phyloP scores from a whole-genome alignment of 495 filamentous ascomycete species.

The Trichoderma asperelloides region DNA sequence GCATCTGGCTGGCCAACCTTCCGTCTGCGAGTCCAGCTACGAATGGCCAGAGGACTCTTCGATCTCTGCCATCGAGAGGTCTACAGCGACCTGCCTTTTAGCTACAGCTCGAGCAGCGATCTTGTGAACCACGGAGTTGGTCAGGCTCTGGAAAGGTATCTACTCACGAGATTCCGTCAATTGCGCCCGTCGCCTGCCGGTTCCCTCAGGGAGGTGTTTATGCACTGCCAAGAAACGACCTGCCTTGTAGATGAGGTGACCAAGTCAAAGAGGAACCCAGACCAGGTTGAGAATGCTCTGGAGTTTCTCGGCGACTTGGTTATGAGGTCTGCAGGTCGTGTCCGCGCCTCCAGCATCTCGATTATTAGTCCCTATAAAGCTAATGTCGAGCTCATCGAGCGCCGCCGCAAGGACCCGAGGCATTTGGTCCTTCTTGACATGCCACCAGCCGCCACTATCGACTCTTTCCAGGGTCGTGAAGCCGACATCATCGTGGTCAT shows the following conservation, averaged over 20 bases:
- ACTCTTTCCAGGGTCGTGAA: constrained; percentile 13
- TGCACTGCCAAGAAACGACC: constrained; percentile 9
- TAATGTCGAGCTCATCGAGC: constrained; percentile 9
- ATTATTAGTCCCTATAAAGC: constrained; percentile 12
- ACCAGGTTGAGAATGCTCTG: constrained; percentile 9
- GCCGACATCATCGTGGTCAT: constrained; percentile 11
- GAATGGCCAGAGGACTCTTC: constrained; percentile 15
- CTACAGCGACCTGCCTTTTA: constrained; percentile 12
- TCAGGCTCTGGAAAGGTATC: constrained; percentile 10
- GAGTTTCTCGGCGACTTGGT: constrained; percentile 12
- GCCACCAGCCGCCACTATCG: constrained; percentile 3
- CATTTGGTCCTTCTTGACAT: constrained; percentile 4
- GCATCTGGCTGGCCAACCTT: constrained; percentile 13
- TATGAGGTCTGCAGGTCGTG: background rate
- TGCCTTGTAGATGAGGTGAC: background rate
- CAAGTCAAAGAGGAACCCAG: background rate
- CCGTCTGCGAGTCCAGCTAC: constrained; percentile 12
- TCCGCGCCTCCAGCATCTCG: background rate
- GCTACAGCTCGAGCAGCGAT: constrained; percentile 5
- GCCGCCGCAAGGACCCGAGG: background rate
- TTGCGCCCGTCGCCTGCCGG: background rate
- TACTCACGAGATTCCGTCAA: background rate
- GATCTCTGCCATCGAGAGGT: background rate
- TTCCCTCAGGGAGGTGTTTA: constrained; percentile 2
- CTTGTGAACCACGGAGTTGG: background rate